Evolutionary conservation across 805 yeast genomes (phyloP), one percentile per base, ranked within the genome.

Genomic region (Myxozyma neglecta): DNA sequence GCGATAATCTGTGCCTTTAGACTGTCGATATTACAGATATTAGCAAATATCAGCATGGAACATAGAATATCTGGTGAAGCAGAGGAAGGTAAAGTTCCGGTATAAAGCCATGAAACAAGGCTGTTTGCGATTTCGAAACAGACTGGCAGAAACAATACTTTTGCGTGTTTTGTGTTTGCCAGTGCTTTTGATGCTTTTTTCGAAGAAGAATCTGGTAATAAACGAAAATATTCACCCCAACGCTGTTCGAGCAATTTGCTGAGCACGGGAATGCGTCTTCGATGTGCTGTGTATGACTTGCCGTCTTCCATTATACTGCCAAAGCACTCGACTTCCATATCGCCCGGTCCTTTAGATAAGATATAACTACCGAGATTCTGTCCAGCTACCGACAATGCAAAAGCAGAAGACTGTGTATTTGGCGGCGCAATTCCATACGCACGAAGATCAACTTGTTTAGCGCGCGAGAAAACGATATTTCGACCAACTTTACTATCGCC

Each of bases 71-170:
- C 37, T 11, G 37, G 48, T 16, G 45, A 45, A 36, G 55, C 34
- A 35, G 37, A 45, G n/a, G 44, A 37, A 11, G 32, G 16, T 1
- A 61, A n/a, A 16, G 35, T 29, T n/a, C 57, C 62, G 10, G 62
- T 61, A 44, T 62, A 62, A 7, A 59, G 29, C 66, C 66, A 62
- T 18, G 29, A 46, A 36, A 59, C 66, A 6, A 62, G 47, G 7
- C 52, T 57, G 11, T 29, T 40, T 7, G 59, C 59, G 10, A 59
- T 40, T 44, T 46, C 50, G 40, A 42, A 48, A 16, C 66, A 60
- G 53, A 55, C 66, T 7, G 66, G 66, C 5, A 62, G 51, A n/a
- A 58, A 58, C 29, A 61, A 52, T 20, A 49, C 53, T 13, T 63
- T 39, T 24, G 56, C 53, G 2, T 24, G 29, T 2, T 24, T 24